A percentile compares a stretch with the other conserved stretches of the same genome.
phyloP scores from a whole-genome alignment of 257 asterid species.

The Nicotiana sylvestris region DNA sequence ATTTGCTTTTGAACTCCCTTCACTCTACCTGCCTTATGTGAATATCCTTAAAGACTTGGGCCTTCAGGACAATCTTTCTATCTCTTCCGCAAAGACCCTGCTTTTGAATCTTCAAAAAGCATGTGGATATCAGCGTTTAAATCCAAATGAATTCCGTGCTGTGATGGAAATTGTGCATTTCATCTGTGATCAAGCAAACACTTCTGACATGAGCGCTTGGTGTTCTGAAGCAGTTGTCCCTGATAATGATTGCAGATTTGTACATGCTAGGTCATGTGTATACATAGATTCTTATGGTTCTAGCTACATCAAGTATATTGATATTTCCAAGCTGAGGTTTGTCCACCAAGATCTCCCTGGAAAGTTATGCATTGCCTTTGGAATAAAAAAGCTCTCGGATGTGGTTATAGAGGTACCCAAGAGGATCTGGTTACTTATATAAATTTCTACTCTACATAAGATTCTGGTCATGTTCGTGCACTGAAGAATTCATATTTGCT shows the following conservation, averaged over 20 bases:
- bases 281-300: slow-evolving; percentile 79
- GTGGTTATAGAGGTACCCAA: slow-evolving; percentile 80
- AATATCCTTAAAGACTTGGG: slow-evolving; percentile 80
- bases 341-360: slow-evolving; percentile 79
- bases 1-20: slow-evolving; percentile 89
- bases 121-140: slow-evolving; percentile 87
- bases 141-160: slow-evolving; percentile 93
- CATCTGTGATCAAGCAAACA: slow-evolving; percentile 54
- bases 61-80: slow-evolving; percentile 70
- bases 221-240: slow-evolving; percentile 76
- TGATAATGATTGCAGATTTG: slow-evolving; percentile 92
- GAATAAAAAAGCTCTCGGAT: slow-evolving; percentile 80
- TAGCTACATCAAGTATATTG: slow-evolving; percentile 60
- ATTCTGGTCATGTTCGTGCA: not conserved
- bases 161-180: slow-evolving; percentile 71
- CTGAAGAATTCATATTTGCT: not conserved
- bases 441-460: not conserved
- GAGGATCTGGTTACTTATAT: not conserved
- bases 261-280: slow-evolving; percentile 76
- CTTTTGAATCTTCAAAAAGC: slow-evolving; percentile 73
- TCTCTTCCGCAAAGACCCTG: slow-evolving; percentile 70
- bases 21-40: slow-evolving; percentile 74
- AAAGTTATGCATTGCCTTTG: slow-evolving; percentile 55
- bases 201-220: slow-evolving; percentile 51
- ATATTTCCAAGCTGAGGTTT: slow-evolving; percentile 77